phyloP scores from a whole-genome alignment of 148 eudicot genomes.

The Camellia lanceoleosa region DNA sequence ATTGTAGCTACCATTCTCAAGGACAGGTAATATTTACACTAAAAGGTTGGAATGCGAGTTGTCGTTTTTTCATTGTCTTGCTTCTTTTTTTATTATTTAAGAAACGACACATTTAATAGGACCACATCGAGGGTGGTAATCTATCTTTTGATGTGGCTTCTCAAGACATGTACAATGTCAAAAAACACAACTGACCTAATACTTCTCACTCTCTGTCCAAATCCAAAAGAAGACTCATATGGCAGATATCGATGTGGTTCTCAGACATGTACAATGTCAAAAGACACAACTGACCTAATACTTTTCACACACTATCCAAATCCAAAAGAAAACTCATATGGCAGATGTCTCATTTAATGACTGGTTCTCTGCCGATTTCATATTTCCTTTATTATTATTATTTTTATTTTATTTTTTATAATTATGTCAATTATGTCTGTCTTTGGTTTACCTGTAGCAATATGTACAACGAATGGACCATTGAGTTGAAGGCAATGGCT shows the following conservation, averaged over 20 bases:
- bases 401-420: too few species aligned
- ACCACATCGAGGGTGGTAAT: not conserved
- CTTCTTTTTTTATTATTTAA: not conserved
- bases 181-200: not conserved
- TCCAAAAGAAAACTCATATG: not conserved
- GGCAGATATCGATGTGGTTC: not conserved
- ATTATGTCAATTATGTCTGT: not conserved
- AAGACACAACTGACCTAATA: not conserved
- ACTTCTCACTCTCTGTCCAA: not conserved
- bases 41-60: not conserved
- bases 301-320: not conserved
- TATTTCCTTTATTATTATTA: not conserved
- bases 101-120: not conserved
- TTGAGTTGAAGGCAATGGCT: constrained; percentile 98
- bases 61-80: not conserved
- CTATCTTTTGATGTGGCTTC: not conserved
- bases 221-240: not conserved
- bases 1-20: constrained; percentile 90
- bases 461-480: constrained; percentile 85
- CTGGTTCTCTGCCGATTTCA: not conserved
- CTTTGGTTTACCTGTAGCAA: constrained; percentile 41
- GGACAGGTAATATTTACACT: constrained; percentile 54
- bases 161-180: not conserved
- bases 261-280: not conserved
- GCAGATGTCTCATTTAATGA: not conserved